Base-by-base conservation (phyloP, 805 yeast genomes). In the Tetrapisispora taiwanensis region DNA sequence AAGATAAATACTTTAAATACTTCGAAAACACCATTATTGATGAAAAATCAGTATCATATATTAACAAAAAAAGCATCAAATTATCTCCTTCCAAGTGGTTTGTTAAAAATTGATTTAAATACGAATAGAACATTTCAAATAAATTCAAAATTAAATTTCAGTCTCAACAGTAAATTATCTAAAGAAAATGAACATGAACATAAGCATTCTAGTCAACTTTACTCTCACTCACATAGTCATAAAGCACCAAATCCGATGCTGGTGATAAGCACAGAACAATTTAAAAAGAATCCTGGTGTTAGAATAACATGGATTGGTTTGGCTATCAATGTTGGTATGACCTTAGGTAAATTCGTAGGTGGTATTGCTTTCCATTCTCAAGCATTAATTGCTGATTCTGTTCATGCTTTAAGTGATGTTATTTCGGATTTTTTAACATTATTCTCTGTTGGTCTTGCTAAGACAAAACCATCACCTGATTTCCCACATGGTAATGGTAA, bases 281-380 rank as follows among this genome's bases (percentile, higher is more conserved):
- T 73, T 42, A 63, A 66, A 49, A 65, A 70, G 20, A 85, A 87
- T 58, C 95, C 95, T 2, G 96, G 95, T 12, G 95, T 87, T 15
- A 73, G 92, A 52, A 88, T 90, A 53, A 90, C 98, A 0, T 84
- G 95, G 85, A 70, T 90, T 42, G 98, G 98, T 0, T 71, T 90
- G 35, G 65, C 79, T 26, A 86, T 85, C 36, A 92, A 92, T 59
- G 77, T 86, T 12, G 79, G 84, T 13, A 81, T 92, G 81, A 97
- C 95, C 0, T 68, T 76, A 1, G 81, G 89, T 28, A 92, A 92
- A 62, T 89, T 88, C 24, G 63, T 79, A 19, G 97, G 97, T 27
- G 98, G 98, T 7, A 70, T 86, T 15, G 79, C 79, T 32, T 92
- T 92, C 74, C 95, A 92, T 62, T 92, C 98, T 0, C 96, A 89